Evolutionary conservation across 257 asterid species (phyloP), one percentile per base, ranked within the genome.

Genomic region (Solanum neorickii): DNA sequence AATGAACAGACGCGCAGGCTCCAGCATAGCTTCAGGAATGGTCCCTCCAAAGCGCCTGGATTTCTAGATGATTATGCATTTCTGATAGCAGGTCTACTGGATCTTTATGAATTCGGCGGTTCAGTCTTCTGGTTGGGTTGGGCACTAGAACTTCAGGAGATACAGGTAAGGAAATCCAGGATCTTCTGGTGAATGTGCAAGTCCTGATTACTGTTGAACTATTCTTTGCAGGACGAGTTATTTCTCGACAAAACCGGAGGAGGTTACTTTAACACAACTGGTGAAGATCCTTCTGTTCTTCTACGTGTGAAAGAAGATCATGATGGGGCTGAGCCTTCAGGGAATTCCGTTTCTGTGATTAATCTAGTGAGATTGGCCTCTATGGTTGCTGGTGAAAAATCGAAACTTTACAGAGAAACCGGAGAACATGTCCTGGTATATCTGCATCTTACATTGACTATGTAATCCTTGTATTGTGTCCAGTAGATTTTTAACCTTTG

Each of bases 251-350:
- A 92, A 87, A 93, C 91, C 7, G 99, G 98, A 44, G 99, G 99
- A 66, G 99, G 96, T 68, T 97, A 97, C 87, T 97, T 92, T 91
- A 97, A 94, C 84, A 94, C 98, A 18, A 91, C 94, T 0, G 99
- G 99, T 1, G 96, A 93, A 73, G 99, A 97, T 87, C 96, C 98
- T 37, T 97, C 98, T 1, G 92, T 97, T 86, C 98, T 97, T 83
- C 98, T 97, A 27, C 95, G 98, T 14, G 95, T 94, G 90, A 96
- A 96, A 90, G 99, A 97, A 93, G 98, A 97, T 86, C 95, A 95
- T 13, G 99, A 97, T 59, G 98, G 98, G 23, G 99, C 99, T 7
- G 99, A 97, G 89, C 99, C 99, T 25, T 97, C 99, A 0, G 99
- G 98, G 25, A 97, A 97, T 91, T 97, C 99, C 12, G 96, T 95